A percentile compares a stretch with the other conserved stretches of the same genome.
These are phyloP conservation scores for Phytophthora foliorum DNA, from an alignment of 352 stramenopile species.

Conservation along the genomic window DNA sequence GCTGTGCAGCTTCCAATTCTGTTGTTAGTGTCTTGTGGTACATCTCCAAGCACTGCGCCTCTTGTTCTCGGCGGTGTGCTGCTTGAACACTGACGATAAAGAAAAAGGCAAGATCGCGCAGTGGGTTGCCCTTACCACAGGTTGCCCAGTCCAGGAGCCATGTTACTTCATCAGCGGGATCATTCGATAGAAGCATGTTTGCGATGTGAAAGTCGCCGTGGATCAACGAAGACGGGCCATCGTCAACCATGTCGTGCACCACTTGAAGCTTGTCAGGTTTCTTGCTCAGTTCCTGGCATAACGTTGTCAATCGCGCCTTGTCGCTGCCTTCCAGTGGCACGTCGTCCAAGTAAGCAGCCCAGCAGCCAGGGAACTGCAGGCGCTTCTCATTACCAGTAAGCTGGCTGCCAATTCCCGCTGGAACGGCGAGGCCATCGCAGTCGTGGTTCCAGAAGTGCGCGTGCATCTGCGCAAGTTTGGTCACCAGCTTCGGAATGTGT, in stretches of 20 bases:
- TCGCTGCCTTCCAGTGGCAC: conserved; percentile 46
- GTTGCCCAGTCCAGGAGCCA: conserved; percentile 89
- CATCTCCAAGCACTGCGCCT: conserved; percentile 46
- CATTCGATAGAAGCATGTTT: conserved; percentile 70
- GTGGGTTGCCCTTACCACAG: conserved; percentile 74
- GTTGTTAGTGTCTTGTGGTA: conserved; percentile 50
- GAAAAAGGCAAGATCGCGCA: conserved; percentile 86
- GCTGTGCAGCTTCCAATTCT: conserved; percentile 24
- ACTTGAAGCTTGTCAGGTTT: conserved; percentile 46
- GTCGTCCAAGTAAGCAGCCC: conserved; percentile 62
- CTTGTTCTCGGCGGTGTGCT: conserved; percentile 50
- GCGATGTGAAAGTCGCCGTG: conserved; percentile 88
- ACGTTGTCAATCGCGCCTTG: conserved; percentile 32
- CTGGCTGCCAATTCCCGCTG: conserved; percentile 78
- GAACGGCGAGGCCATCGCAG: conserved; percentile 49
- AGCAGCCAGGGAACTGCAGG: conserved; percentile 70
- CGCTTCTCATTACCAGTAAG: conserved; percentile 68
- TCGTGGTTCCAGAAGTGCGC: conserved; percentile 61
- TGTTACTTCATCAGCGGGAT: conserved; percentile 35
- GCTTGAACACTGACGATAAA: conserved; percentile 82
- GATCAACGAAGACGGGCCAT: conserved; percentile 69
- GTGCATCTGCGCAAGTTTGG: conserved; percentile 74
- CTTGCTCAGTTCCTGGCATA: conserved; percentile 64
- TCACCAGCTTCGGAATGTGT: conserved; percentile 54
- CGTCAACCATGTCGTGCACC: conserved; percentile 63